Base-by-base conservation (phyloP, 2,329 filamentous ascomycete species). In the Verticillium klebahnii region DNA sequence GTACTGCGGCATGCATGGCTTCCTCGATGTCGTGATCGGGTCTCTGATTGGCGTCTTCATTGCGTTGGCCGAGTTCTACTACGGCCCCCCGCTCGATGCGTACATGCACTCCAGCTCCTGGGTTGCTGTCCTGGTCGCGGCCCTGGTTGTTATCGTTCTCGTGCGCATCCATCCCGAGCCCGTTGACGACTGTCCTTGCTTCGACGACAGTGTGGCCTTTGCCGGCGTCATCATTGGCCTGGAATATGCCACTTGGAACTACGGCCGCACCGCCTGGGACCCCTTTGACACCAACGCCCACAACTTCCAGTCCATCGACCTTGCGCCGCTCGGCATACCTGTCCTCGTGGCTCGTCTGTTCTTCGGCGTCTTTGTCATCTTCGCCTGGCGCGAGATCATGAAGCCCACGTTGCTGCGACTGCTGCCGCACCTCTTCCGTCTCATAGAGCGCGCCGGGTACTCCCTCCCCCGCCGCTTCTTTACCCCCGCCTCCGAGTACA, bases 1-100 rank as follows among this genome's bases (percentile, higher is more conserved):
- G 39, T 98, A 99, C 78, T 99, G 95, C 72, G 95, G 95, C 64
- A 99, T 99, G 95, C 95, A 99, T 76, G 95, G 95, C 12, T 97
- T 98, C 76, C 82, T 95, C 54, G 95, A 99, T 74, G 93, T 98
- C 29, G 77, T 95, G 15, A 75, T 95, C 61, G 95, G 95, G 7
- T 92, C 89, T 60, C 69, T 87, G 15, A 82, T 97, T 61, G 95
- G 95, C 36, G 89, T 88, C 12, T 75, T 84, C 59, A 84, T 89
- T 65, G 83, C 82, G 29, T 72, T 84, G 32, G 66, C 85, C 64
- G 86, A 89, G 70, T 88, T 86, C 70, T 80, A 85, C 68, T 85
- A 84, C 65, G 85, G 82, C 9, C 79, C 84, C 1, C 73, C 78
- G 2, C 83, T 96, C 62, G 91, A 96, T 67, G 76, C 82, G 19